Conservation (phyloP, 352 stramenopile species). For the Pythium folliculosum region DNA sequence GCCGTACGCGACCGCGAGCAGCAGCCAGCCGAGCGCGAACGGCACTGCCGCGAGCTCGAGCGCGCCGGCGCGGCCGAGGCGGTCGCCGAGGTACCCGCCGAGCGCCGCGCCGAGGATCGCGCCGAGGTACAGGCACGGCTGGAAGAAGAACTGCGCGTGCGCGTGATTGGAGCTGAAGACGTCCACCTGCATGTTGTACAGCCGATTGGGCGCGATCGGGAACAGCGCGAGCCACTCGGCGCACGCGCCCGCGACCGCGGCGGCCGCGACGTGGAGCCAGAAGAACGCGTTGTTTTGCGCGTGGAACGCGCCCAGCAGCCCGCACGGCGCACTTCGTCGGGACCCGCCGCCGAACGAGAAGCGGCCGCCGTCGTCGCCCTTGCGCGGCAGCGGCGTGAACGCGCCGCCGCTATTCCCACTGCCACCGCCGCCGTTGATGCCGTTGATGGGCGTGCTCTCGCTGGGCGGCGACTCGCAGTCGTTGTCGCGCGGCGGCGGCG, state of each 20-base stretch:
- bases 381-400: slow-evolving; percentile 15
- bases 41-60: slow-evolving; percentile 75
- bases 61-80: slow-evolving; percentile 64
- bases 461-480: slow-evolving; percentile 33
- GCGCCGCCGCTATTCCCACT: neutral
- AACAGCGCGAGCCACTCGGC: slow-evolving; percentile 67
- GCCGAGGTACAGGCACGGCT: slow-evolving; percentile 64
- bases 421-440: slow-evolving; percentile 1
- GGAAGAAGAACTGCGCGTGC: slow-evolving; percentile 72
- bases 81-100: slow-evolving; percentile 62
- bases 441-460: slow-evolving; percentile 71
- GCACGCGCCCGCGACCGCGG: slow-evolving; percentile 46
- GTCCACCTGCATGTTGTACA: slow-evolving; percentile 88
- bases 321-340: neutral
- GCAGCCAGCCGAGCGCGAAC: slow-evolving; percentile 72
- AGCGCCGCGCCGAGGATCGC: slow-evolving; percentile 57
- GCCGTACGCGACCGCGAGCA: slow-evolving; percentile 64
- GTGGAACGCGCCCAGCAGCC: slow-evolving; percentile 16
- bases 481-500: slow-evolving; percentile 35
- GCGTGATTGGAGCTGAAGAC: slow-evolving; percentile 73
- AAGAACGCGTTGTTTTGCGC: slow-evolving; percentile 56
- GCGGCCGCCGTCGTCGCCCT: neutral
- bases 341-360: neutral
- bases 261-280: slow-evolving; percentile 50
- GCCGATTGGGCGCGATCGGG: slow-evolving; percentile 60